Conservation (phyloP, 2,329 filamentous ascomycete species). For the Cytospora schulzeri region DNA sequence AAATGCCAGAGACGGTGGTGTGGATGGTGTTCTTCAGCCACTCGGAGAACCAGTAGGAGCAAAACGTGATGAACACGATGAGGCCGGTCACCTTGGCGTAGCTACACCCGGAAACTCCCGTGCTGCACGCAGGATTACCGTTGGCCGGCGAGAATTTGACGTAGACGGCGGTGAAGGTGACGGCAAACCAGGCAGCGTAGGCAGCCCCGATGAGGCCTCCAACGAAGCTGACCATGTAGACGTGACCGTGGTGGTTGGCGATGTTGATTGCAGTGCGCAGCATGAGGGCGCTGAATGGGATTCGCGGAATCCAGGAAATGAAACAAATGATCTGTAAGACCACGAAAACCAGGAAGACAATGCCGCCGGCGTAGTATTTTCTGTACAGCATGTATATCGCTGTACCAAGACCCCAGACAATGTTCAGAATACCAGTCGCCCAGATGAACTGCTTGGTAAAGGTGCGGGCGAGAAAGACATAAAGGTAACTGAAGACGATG, state of each 20-base stretch:
- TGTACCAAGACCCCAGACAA: slow-evolving; percentile 80
- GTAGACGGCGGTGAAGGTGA: slow-evolving; percentile 85
- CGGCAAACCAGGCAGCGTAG: slow-evolving; percentile 81
- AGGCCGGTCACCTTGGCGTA: slow-evolving; percentile 79
- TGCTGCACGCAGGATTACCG: slow-evolving; percentile 54
- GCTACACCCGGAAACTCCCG: slow-evolving; percentile 65
- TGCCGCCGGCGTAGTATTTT: slow-evolving; percentile 79
- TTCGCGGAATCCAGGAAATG: slow-evolving; percentile 84
- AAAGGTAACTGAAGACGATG: slow-evolving; percentile 73
- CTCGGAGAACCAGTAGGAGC: slow-evolving; percentile 92
- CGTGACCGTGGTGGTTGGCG: slow-evolving; percentile 79
- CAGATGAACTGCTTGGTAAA: slow-evolving; percentile 93
- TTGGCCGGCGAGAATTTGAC: slow-evolving; percentile 73
- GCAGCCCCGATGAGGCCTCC: slow-evolving; percentile 76
- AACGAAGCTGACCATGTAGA: slow-evolving; percentile 82
- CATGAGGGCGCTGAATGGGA: slow-evolving; percentile 91
- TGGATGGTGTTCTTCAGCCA: slow-evolving; percentile 94
- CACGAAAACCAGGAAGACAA: slow-evolving; percentile 84
- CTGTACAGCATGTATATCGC: slow-evolving; percentile 82
- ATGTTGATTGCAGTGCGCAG: slow-evolving; percentile 84
- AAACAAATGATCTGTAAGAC: slow-evolving; percentile 81
- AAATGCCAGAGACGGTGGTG: slow-evolving; percentile 82
- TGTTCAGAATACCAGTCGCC: slow-evolving; percentile 87
- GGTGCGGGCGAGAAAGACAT: slow-evolving; percentile 72
- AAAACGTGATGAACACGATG: slow-evolving; percentile 84